A percentile compares a stretch with the other conserved stretches of the same genome.
Conservation (phyloP, 2,329 filamentous ascomycete genomes). For the Aspergillus ochraceus region DNA sequence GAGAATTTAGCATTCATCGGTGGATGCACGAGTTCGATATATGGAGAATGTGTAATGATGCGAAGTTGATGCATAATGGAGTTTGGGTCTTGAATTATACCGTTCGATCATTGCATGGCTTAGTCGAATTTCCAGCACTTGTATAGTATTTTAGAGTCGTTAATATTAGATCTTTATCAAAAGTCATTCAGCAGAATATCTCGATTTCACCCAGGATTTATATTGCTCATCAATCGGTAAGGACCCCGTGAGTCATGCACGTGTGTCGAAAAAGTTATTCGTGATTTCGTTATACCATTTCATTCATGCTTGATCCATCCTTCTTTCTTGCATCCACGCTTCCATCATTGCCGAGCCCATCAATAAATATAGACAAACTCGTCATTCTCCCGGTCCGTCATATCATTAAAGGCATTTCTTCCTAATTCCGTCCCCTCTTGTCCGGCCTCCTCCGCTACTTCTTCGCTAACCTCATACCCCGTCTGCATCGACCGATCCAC, state of each 20-base stretch:
- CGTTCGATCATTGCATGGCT: neutral
- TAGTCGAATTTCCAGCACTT: neutral
- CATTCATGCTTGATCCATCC: too few species aligned
- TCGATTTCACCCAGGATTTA: too few species aligned
- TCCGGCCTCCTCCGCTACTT: constrained; percentile 7
- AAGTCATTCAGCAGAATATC: too few species aligned
- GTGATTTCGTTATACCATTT: too few species aligned
- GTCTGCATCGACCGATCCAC: constrained; percentile 62
- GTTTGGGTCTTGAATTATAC: neutral
- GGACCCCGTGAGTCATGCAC: too few species aligned
- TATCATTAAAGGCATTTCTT: constrained; percentile 57
- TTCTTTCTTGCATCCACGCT: too few species aligned
- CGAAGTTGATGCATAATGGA: neutral
- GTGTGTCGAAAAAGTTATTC: too few species aligned
- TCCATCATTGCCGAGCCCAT: neutral
- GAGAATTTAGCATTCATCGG: neutral
- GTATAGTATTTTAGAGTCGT: neutral
- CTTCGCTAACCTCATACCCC: constrained; percentile 43
- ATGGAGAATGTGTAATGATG: neutral
- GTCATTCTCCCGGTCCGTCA: constrained; percentile 67
- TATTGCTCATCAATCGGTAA: too few species aligned
- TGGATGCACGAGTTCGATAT: neutral
- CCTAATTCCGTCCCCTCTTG: constrained; percentile 37
- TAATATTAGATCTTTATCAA: neutral
- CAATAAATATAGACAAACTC: constrained; percentile 67